phyloP scores from a whole-genome alignment of 345 rosid genomes.

The Gossypium arboreum region DNA sequence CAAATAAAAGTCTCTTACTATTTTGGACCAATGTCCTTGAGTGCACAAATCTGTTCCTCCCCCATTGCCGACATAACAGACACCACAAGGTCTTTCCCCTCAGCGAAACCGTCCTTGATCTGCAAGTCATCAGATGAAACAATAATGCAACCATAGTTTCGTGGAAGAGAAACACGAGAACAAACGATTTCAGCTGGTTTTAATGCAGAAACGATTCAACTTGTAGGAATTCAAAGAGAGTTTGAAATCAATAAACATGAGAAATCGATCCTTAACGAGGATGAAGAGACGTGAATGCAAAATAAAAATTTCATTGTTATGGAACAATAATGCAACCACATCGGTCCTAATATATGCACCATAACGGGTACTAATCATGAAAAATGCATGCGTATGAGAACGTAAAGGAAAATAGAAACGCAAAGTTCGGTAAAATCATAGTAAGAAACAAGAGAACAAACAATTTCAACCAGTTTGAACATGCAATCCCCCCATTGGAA shows the following conservation, averaged over 20 bases:
- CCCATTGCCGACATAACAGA: constrained; percentile 50
- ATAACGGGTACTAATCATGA: not conserved
- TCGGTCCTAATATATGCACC: no score
- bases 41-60: constrained; percentile 50
- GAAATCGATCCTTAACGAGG: no score
- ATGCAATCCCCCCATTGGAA: not conserved
- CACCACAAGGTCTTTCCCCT: constrained; percentile 46
- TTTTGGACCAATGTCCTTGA: constrained; percentile 49
- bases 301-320: not conserved
- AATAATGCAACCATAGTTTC: no score
- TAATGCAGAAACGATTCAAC: no score
- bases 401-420: not conserved
- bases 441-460: not conserved
- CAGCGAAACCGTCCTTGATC: constrained; percentile 45
- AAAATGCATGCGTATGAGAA: not conserved
- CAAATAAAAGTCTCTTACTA: constrained; percentile 6
- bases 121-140: constrained; percentile 5
- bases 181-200: no score
- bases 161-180: no score
- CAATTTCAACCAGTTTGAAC: not conserved
- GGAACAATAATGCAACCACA: not conserved
- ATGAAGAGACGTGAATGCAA: not conserved
- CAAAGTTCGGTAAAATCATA: not conserved
- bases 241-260: no score
- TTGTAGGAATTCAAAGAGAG: no score